Conservation (phyloP, 2,329 filamentous ascomycete genomes). For the Venturia nashicola region DNA sequence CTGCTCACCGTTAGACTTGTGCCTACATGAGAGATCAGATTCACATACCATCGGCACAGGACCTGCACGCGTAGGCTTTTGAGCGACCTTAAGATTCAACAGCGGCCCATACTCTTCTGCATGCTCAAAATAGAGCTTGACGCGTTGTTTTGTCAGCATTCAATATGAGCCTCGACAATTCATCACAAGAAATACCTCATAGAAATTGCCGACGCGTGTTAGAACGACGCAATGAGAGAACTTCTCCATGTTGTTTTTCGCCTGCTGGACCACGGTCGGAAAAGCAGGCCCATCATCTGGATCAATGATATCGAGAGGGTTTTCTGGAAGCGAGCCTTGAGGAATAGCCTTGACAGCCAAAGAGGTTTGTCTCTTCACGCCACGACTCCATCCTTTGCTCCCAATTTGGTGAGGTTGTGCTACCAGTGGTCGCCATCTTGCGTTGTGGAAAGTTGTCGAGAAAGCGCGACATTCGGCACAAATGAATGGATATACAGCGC, state of each 20-base stretch:
- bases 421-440: neutral
- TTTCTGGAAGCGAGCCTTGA: slow-evolving; percentile 8
- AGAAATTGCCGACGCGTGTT: slow-evolving; percentile 89
- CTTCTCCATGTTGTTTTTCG: slow-evolving; percentile 75
- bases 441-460: neutral
- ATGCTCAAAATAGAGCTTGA: slow-evolving; percentile 78
- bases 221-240: slow-evolving; percentile 85
- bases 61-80: slow-evolving; percentile 62
- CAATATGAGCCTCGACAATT: neutral
- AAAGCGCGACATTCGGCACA: neutral
- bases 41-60: slow-evolving; percentile 67
- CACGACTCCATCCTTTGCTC: slow-evolving; percentile 15
- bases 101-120: slow-evolving; percentile 79
- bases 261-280: slow-evolving; percentile 81
- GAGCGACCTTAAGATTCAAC: slow-evolving; percentile 75
- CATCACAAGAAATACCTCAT: slow-evolving; percentile 48
- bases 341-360: slow-evolving; percentile 13
- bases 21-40: neutral
- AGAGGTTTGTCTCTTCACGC: slow-evolving; percentile 28
- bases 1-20: slow-evolving; percentile 29
- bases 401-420: neutral
- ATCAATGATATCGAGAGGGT: slow-evolving; percentile 25
- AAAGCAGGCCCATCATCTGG: slow-evolving; percentile 47
- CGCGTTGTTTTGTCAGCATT: neutral
- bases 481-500: neutral